Evolutionary conservation across 371 early-diverging fungal genomes (phyloP).

Genomic region (Umbelopsis sp.): DNA sequence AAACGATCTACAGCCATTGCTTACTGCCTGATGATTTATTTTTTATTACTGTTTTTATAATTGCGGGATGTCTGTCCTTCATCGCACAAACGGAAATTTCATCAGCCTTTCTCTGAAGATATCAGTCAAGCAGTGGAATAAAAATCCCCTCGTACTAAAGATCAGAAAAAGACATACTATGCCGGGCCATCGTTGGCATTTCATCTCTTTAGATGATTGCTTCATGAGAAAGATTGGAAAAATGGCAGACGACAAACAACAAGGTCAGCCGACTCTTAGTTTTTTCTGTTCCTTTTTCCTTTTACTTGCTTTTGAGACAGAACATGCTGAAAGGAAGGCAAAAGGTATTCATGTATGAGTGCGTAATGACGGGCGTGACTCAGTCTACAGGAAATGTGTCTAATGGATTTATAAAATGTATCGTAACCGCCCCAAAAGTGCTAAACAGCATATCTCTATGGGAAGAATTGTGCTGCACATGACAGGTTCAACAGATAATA

Average conservation of each 20-base stretch:
- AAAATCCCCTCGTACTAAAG: neutral
- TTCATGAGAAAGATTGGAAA: neutral
- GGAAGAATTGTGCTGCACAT: neutral
- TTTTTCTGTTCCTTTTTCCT: neutral
- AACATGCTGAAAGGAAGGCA: neutral
- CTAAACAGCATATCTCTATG: too few relatives aligned
- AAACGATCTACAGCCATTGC: slow-evolving; percentile 2
- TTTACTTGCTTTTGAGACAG: neutral
- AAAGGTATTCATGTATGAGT: neutral
- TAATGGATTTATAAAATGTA: too few relatives aligned
- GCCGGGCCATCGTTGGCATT: neutral
- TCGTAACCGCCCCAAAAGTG: too few relatives aligned
- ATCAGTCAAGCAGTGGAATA: too few relatives aligned
- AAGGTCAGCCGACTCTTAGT: neutral
- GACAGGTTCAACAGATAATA: too few relatives aligned
- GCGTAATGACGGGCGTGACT: too few relatives aligned
- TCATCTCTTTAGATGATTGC: neutral
- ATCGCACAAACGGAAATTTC: neutral
- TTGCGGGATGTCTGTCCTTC: too few relatives aligned
- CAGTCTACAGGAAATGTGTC: too few relatives aligned
- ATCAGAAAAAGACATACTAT: neutral
- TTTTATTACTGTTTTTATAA: neutral
- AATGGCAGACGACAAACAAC: slow-evolving; percentile 6
- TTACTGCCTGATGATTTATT: neutral
- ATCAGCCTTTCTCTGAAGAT: too few relatives aligned